Evolutionary conservation across 345 rosid genomes (phyloP).

Genomic region (Aquilaria sinensis): DNA sequence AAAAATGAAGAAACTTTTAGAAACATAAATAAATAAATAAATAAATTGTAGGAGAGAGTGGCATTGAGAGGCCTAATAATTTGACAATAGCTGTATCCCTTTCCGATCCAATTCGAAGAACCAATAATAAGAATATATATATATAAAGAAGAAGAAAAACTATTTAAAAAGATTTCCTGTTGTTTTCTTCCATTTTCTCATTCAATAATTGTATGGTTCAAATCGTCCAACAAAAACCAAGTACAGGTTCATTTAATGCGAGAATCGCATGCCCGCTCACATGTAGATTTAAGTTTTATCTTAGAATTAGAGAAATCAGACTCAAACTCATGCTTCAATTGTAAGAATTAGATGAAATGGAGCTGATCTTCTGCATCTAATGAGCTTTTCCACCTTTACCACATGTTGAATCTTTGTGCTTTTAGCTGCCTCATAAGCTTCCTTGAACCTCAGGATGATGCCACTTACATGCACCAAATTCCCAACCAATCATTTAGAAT

Average conservation of each 20-base stretch:
- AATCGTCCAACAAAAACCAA: not conserved
- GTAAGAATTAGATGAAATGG: conserved; percentile 33
- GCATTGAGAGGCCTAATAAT: conserved; percentile 14
- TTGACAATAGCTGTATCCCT: conserved; percentile 19
- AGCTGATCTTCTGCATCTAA: conserved; percentile 18
- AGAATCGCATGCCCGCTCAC: conserved; percentile 57
- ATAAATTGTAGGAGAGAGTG: conserved; percentile 4
- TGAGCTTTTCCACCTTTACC: no score
- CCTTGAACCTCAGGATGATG: no score
- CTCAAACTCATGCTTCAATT: not conserved
- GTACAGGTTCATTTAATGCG: conserved; percentile 56
- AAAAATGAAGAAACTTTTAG: not conserved
- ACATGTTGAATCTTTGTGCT: no score
- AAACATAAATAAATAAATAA: no score
- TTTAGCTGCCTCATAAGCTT: no score
- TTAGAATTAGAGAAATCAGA: not conserved
- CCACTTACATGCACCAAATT: no score
- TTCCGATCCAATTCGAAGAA: conserved; percentile 2
- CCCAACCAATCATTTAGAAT: no score
- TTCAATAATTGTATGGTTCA: conserved; percentile 19
- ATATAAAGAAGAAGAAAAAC: no score
- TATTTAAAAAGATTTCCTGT: not conserved
- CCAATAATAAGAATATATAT: no score
- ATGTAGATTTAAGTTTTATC: conserved; percentile 20
- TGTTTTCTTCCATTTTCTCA: conserved; percentile 3